Conservation (phyloP, 2,329 filamentous ascomycete genomes). For the Penicillium griseofulvum region DNA sequence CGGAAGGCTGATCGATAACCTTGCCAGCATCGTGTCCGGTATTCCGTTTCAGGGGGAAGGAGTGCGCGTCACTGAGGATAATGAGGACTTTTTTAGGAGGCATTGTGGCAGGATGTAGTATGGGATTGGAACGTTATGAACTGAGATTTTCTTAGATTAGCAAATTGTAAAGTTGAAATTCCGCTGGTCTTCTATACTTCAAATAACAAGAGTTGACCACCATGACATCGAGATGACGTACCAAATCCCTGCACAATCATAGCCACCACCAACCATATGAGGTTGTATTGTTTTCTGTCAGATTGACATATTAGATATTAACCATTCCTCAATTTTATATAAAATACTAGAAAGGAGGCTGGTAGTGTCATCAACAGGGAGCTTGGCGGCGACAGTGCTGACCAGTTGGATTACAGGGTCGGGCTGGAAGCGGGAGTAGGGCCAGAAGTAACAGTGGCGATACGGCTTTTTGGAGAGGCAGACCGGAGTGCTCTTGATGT, state of each 20-base stretch:
- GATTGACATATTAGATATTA: not conserved
- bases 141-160: not conserved
- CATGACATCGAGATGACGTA: not conserved
- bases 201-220: not conserved
- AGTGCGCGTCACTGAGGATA: conserved; percentile 44
- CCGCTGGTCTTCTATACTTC: not conserved
- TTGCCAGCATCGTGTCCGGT: conserved; percentile 22
- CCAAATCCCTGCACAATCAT: not conserved
- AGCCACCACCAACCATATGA: not conserved
- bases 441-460: too few species aligned
- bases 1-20: conserved; percentile 29
- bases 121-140: not conserved
- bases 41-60: conserved; percentile 38
- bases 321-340: not conserved
- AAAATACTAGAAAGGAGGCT: too few species aligned
- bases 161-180: rapidly evolving
- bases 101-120: conserved; percentile 12
- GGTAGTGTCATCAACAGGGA: too few species aligned
- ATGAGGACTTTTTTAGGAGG: conserved; percentile 44
- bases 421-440: too few species aligned
- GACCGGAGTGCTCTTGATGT: too few species aligned
- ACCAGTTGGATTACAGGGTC: too few species aligned
- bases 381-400: too few species aligned
- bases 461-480: too few species aligned
- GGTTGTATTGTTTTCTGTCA: not conserved